Evolutionary conservation across 805 yeast species (phyloP), one percentile per base, ranked within the genome.

Genomic region (Blastobotrys muscicola): DNA sequence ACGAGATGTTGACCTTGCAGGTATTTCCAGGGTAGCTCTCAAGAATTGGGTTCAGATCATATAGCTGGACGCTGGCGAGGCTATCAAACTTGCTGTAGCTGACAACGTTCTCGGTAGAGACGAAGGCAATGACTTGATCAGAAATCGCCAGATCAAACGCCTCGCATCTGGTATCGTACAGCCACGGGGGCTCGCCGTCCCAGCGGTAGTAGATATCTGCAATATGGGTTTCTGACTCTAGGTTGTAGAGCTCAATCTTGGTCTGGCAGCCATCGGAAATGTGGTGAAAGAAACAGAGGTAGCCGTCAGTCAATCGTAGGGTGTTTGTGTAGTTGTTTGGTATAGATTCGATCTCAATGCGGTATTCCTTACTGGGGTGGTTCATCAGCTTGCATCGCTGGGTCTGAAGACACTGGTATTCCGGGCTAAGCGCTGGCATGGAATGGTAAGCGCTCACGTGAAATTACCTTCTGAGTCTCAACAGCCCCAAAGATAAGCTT

Each of bases 281-380:
- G 26, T 20, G 26, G 26, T 20, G 26, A 20, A 20, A 20, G 26
- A 20, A 20, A 20, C 48, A 39, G 3, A 45, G 41, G 14, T 39
- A 33, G 3, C 42, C 44, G 15, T 32, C 13, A 14, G 29, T 36
- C 33, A 38, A 38, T n/a, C 34, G 26, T 26, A 45, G 34, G 8
- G 44, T 36, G 14, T 41, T 35, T 9, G 44, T 33, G 12, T 38
- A 42, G 36, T 42, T 47, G 35, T 44, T 39, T 6, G 48, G 50
- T 14, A 47, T 44, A 4, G 48, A 45, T 12, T 47, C 50, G 12
- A 44, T 7, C 6, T 46, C 44, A 6, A 47, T 36, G 10, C 39
- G 11, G 35, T 45, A 47, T 36, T 47, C 48, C 6, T 44, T 42
- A 2, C 48, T 45, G 4, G 50, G 50, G 31, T 45, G 46, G 41